Evolutionary conservation across 2,329 filamentous ascomycete genomes (phyloP).

Genomic region (Graphium sp.): DNA sequence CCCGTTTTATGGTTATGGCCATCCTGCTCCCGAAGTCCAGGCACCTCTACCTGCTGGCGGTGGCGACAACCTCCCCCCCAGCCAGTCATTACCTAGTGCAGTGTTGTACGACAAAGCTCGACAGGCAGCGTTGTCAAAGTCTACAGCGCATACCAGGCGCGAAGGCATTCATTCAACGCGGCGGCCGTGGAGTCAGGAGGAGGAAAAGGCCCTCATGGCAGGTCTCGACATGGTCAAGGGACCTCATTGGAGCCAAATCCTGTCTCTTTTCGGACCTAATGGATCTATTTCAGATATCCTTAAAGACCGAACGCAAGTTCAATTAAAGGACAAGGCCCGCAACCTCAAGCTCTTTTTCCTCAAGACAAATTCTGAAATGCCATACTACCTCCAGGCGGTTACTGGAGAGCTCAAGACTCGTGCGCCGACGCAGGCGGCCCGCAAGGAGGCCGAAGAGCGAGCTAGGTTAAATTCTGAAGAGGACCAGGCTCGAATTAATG

Average conservation of each 20-base stretch:
- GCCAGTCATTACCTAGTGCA: slow-evolving; percentile 36
- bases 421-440: slow-evolving; percentile 56
- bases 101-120: slow-evolving; percentile 40
- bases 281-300: slow-evolving; percentile 69
- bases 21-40: slow-evolving; percentile 17
- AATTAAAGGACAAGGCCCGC: slow-evolving; percentile 80
- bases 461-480: slow-evolving; percentile 41
- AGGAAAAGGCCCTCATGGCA: slow-evolving; percentile 80
- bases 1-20: slow-evolving; percentile 16
- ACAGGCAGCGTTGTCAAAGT: slow-evolving; percentile 40
- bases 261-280: slow-evolving; percentile 65
- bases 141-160: slow-evolving; percentile 33
- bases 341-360: slow-evolving; percentile 86
- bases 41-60: slow-evolving; percentile 12
- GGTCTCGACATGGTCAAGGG: slow-evolving; percentile 80
- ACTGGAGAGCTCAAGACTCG: slow-evolving; percentile 81
- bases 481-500: slow-evolving; percentile 40
- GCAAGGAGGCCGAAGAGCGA: slow-evolving; percentile 50
- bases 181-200: slow-evolving; percentile 74
- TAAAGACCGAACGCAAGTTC: slow-evolving; percentile 79
- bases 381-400: slow-evolving; percentile 72
- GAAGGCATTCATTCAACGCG: slow-evolving; percentile 46
- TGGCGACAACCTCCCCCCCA: slow-evolving; percentile 31
- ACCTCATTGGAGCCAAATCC: slow-evolving; percentile 84
- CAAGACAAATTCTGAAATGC: slow-evolving; percentile 82